phyloP scores from a whole-genome alignment of 257 asterid genomes.

The Solanum bulbocastanum region DNA sequence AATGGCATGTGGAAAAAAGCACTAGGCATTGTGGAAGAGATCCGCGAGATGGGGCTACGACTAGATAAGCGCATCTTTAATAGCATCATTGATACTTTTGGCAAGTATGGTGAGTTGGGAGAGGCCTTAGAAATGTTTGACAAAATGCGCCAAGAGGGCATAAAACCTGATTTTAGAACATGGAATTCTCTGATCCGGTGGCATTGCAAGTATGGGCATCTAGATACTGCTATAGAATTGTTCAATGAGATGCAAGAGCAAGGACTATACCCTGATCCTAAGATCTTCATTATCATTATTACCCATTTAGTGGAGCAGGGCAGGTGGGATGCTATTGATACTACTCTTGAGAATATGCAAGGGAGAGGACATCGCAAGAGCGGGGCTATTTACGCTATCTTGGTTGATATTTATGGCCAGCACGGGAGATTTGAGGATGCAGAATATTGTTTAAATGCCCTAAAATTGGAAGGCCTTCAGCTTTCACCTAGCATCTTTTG shows the following conservation, averaged over 20 bases:
- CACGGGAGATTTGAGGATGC: conserved; percentile 57
- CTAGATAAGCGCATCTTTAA: conserved; percentile 59
- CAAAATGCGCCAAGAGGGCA: conserved; percentile 53
- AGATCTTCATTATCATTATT: conserved; percentile 57
- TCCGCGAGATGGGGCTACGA: conserved; percentile 43
- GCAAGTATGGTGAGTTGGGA: conserved; percentile 63
- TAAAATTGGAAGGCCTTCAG: conserved; percentile 58
- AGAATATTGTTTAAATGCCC: conserved; percentile 51
- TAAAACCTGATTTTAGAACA: conserved; percentile 61
- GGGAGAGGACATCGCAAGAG: conserved; percentile 65
- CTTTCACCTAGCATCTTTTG: conserved; percentile 62
- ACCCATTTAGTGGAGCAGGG: conserved; percentile 73
- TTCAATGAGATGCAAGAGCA: conserved; percentile 67
- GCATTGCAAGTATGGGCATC: conserved; percentile 68
- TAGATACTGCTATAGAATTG: conserved; percentile 45
- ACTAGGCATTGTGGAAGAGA: conserved; percentile 54
- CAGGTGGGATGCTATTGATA: conserved; percentile 51
- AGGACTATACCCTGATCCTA: conserved; percentile 81
- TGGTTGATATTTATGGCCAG: conserved; percentile 84
- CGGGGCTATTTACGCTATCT: conserved; percentile 60
- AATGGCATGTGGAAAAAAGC: conserved; percentile 98
- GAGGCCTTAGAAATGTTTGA: conserved; percentile 59
- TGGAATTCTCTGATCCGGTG: conserved; percentile 86
- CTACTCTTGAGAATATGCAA: conserved; percentile 39
- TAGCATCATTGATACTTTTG: conserved; percentile 78